phyloP scores from a whole-genome alignment of 257 asterid genomes.

The Penstemon eatonii region DNA sequence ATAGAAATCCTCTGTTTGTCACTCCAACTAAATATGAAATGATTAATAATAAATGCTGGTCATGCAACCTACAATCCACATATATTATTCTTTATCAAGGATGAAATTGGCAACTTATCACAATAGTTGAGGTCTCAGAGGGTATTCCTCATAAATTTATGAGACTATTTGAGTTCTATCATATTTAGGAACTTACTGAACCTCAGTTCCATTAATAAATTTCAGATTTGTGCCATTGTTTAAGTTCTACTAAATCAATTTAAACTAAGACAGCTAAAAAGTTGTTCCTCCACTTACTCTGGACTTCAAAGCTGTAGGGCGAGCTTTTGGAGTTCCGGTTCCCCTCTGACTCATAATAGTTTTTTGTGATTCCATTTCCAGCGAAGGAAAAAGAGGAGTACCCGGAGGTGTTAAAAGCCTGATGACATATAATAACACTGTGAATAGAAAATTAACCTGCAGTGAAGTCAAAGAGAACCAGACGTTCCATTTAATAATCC shows the following conservation, averaged over 20 bases:
- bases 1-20: not conserved
- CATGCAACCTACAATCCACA: not conserved
- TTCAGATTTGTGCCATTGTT: not conserved
- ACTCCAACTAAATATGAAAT: slow-evolving; percentile 4
- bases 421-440: slow-evolving; percentile 33
- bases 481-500: slow-evolving; percentile 3
- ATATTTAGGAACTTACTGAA: not conserved
- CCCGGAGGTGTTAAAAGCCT: slow-evolving; percentile 99
- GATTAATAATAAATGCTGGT: not conserved
- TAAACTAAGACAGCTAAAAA: slow-evolving; percentile 10
- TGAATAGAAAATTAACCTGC: slow-evolving; percentile 14
- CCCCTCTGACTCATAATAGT: slow-evolving; percentile 74
- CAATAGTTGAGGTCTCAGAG: slow-evolving; percentile 14
- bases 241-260: slow-evolving; percentile 9
- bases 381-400: slow-evolving; percentile 95
- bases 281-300: slow-evolving; percentile 59
- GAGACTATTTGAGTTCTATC: slow-evolving; percentile 2
- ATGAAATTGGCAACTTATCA: slow-evolving; percentile 14
- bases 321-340: slow-evolving; percentile 78
- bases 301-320: slow-evolving; percentile 82
- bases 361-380: slow-evolving; percentile 89
- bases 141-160: not conserved
- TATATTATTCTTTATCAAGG: slow-evolving; percentile 8
- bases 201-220: slow-evolving; percentile 2
- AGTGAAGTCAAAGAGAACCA: slow-evolving; percentile 19